Percentiles rank a stretch among this genome's conserved stretches.
Conservation (phyloP, 2,329 filamentous ascomycete genomes). For the Epichloe gansuensis region DNA sequence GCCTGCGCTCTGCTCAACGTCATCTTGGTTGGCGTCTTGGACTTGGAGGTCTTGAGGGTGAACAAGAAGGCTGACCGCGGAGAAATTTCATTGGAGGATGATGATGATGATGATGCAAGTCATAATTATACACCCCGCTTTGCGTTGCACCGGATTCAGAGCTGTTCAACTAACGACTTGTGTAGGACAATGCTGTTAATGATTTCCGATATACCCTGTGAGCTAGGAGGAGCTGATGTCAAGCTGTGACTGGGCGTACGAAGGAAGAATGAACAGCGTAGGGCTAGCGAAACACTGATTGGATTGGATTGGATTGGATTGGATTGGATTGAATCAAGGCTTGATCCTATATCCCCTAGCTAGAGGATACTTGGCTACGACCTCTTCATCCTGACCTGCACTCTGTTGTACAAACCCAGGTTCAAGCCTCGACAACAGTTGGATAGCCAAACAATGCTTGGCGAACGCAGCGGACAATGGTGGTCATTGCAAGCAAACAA, state of each 20-base stretch:
- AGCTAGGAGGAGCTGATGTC: background rate
- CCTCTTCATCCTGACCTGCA: too few species aligned
- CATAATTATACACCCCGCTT: background rate
- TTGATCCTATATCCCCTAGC: too few species aligned
- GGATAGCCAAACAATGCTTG: too few species aligned
- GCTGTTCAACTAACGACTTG: background rate
- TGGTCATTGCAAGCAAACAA: too few species aligned
- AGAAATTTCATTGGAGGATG: constrained; percentile 36
- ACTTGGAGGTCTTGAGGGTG: constrained; percentile 27
- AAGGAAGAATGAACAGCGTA: too few species aligned
- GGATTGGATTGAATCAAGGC: too few species aligned
- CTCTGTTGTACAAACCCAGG: too few species aligned
- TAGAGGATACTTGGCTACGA: too few species aligned
- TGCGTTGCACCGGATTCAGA: background rate
- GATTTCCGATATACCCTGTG: constrained; percentile 5
- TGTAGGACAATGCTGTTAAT: background rate
- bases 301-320: too few species aligned
- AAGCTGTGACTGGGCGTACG: background rate
- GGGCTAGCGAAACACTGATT: too few species aligned
- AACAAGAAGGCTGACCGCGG: constrained; percentile 42
- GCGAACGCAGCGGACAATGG: too few species aligned
- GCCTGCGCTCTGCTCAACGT: constrained; percentile 35
- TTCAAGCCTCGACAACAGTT: too few species aligned
- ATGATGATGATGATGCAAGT: constrained; percentile 33
- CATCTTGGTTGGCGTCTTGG: constrained; percentile 30